Evolutionary conservation across 495 filamentous ascomycete genomes (phyloP).

Genomic region (Aspergillus ostianus): DNA sequence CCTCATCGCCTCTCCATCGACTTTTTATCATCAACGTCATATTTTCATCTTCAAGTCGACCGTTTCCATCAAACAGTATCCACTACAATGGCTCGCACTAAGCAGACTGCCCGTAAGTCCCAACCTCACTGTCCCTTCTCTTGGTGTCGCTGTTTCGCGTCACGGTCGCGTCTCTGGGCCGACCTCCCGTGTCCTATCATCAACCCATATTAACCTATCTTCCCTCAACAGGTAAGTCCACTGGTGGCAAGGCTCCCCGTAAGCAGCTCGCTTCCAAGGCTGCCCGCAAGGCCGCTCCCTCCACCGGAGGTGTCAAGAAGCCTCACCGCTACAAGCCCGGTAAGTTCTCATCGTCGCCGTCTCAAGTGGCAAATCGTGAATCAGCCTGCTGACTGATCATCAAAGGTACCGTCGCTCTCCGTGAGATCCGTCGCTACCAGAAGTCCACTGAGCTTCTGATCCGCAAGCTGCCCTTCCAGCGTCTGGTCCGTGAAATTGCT

Average conservation of each 20-base stretch:
- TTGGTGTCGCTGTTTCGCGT: constrained; percentile 17
- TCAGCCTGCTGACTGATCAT: constrained; percentile 32
- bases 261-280: constrained; percentile 95
- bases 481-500: constrained; percentile 98
- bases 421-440: constrained; percentile 99
- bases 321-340: constrained; percentile 99
- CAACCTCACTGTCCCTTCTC: constrained; percentile 22
- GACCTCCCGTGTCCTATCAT: constrained; percentile 22
- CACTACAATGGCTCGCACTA: constrained; percentile 91
- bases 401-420: constrained; percentile 95
- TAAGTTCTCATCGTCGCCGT: constrained; percentile 43
- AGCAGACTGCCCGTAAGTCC: constrained; percentile 96
- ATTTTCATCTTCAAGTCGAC: constrained; percentile 44
- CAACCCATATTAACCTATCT: constrained; percentile 36
- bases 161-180: constrained; percentile 28
- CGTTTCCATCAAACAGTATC: constrained; percentile 48
- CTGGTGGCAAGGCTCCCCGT: constrained; percentile 98
- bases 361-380: constrained; percentile 6
- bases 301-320: constrained; percentile 98
- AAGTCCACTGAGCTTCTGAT: constrained; percentile 99
- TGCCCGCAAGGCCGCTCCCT: constrained; percentile 73
- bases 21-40: constrained; percentile 44
- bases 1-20: constrained; percentile 34
- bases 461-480: constrained; percentile 99
- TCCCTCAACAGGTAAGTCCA: constrained; percentile 71